These are phyloP conservation scores for Colletotrichum sojae DNA, from an alignment of 2,329 filamentous ascomycete species.

Conservation along the genomic window DNA sequence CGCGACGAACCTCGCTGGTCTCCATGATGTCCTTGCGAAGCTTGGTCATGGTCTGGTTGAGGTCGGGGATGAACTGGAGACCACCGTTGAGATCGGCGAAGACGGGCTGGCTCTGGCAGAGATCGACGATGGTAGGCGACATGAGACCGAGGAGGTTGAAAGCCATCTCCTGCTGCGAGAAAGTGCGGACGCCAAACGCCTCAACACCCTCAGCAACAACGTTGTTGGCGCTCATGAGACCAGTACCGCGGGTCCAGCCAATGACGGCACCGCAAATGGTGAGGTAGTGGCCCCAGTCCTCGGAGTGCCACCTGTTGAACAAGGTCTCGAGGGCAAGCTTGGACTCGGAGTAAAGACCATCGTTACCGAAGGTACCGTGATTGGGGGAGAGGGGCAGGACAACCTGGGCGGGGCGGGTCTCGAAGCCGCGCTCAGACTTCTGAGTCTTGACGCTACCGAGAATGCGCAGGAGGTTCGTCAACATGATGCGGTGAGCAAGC, in stretches of 20 bases:
- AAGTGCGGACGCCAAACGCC: conserved; percentile 95
- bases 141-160: conserved; percentile 98
- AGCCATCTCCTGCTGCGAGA: conserved; percentile 99
- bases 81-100: conserved; percentile 98
- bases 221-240: conserved; percentile 98
- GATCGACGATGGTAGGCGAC: conserved; percentile 92
- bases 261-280: conserved; percentile 99
- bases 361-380: conserved; percentile 97
- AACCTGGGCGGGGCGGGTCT: conserved; percentile 96
- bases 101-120: conserved; percentile 95
- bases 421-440: conserved; percentile 88
- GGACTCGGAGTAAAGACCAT: conserved; percentile 98
- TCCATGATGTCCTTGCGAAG: conserved; percentile 96
- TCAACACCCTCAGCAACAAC: conserved; percentile 97
- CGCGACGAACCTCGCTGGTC: conserved; percentile 92
- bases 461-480: conserved; percentile 95
- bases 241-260: conserved; percentile 98
- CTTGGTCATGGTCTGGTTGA: conserved; percentile 94
- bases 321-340: conserved; percentile 97
- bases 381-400: conserved; percentile 97
- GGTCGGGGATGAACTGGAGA: conserved; percentile 95
- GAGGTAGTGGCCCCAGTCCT: conserved; percentile 97
- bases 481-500: conserved; percentile 98
- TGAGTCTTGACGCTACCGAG: conserved; percentile 92
- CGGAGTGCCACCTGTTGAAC: conserved; percentile 98